Evolutionary conservation across 2,329 filamentous ascomycete species (phyloP).

Genomic region (Fusarium mexicanum): DNA sequence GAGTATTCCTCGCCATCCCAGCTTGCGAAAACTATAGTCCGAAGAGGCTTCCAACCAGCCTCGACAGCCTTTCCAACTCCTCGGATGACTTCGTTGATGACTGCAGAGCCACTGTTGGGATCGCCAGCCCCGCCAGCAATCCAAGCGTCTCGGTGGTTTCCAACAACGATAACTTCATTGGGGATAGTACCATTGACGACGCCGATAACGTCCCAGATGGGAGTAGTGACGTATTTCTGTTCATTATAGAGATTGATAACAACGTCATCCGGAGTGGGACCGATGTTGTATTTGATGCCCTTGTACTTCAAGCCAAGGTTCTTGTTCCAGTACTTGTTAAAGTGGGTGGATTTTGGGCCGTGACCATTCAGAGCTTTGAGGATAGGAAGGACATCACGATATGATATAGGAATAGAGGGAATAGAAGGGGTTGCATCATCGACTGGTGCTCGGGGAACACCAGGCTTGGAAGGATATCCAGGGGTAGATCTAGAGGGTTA

Average conservation of each 20-base stretch:
- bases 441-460: constrained; percentile 78
- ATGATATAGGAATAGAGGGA: constrained; percentile 91
- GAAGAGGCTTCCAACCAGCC: constrained; percentile 68
- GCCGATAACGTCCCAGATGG: constrained; percentile 91
- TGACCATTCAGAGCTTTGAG: constrained; percentile 91
- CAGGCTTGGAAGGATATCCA: constrained; percentile 92
- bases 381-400: constrained; percentile 84
- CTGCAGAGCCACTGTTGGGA: constrained; percentile 83
- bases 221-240: constrained; percentile 83
- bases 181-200: constrained; percentile 87
- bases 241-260: constrained; percentile 79
- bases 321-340: constrained; percentile 76
- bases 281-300: constrained; percentile 85
- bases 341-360: constrained; percentile 78
- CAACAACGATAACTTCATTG: constrained; percentile 87
- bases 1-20: constrained; percentile 90
- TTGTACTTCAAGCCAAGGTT: constrained; percentile 80
- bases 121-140: constrained; percentile 85
- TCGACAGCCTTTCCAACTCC: constrained; percentile 77
- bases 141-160: constrained; percentile 95
- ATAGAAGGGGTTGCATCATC: constrained; percentile 80
- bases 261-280: constrained; percentile 78
- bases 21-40: constrained; percentile 89
- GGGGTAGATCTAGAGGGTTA: constrained; percentile 73
- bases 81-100: constrained; percentile 80